Percentiles rank a stretch among this genome's conserved stretches.
Conservation (phyloP, 176 grass and related monocot species). For the Typha latifolia region DNA sequence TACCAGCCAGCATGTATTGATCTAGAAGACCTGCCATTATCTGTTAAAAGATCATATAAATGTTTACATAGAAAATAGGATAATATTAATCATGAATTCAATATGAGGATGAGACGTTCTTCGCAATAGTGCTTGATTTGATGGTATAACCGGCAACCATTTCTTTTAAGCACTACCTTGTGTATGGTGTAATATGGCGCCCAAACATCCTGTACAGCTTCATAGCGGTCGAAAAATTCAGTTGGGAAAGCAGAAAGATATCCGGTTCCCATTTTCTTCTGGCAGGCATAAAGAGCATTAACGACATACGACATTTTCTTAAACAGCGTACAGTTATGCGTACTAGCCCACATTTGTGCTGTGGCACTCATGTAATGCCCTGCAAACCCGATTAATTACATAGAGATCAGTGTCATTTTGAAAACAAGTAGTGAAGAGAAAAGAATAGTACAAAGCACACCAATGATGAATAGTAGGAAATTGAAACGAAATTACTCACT, state of each 20-base stretch:
- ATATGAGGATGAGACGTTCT: too few species aligned
- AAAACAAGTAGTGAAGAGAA: too few species aligned
- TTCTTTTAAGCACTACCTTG: slow-evolving; percentile 35
- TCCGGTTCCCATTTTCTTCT: slow-evolving; percentile 53
- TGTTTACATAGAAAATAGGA: neutral
- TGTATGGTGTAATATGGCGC: slow-evolving; percentile 97
- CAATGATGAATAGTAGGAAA: too few species aligned
- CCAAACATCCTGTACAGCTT: slow-evolving; percentile 73
- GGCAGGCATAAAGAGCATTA: slow-evolving; percentile 56
- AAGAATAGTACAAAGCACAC: too few species aligned
- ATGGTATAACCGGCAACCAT: too few species aligned
- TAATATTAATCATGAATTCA: too few species aligned
- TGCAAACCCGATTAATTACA: slow-evolving; percentile 17
- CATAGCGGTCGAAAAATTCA: slow-evolving; percentile 91
- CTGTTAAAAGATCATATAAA: slow-evolving; percentile 28
- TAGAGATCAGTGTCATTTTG: too few species aligned
- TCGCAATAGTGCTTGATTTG: too few species aligned
- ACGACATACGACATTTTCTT: slow-evolving; percentile 58
- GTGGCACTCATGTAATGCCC: slow-evolving; percentile 90
- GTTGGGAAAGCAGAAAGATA: slow-evolving; percentile 96
- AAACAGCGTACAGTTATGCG: slow-evolving; percentile 57
- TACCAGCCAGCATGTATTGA: slow-evolving; percentile 60
- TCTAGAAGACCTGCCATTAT: slow-evolving; percentile 91
- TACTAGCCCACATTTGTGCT: slow-evolving; percentile 88
- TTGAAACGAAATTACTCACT: too few species aligned